phyloP scores from a whole-genome alignment of 2,329 filamentous ascomycete species.

The Mycosphaerelloides madeirae region DNA sequence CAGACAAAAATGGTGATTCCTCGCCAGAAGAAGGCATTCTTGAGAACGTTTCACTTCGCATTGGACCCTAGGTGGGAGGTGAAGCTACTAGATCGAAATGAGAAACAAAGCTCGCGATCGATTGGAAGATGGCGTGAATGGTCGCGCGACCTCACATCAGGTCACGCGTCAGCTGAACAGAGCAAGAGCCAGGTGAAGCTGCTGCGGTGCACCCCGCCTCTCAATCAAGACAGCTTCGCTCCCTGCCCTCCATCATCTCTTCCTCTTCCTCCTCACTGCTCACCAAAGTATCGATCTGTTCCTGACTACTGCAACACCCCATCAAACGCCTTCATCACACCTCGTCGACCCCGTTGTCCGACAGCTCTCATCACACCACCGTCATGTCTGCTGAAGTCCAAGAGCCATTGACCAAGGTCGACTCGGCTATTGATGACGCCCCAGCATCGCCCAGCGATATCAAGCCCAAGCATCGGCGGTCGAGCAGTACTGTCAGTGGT shows the following conservation, averaged over 20 bases:
- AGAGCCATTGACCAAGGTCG: constrained; percentile 70
- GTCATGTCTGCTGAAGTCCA: constrained; percentile 50
- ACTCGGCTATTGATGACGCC: constrained; percentile 76
- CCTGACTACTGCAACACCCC: background rate
- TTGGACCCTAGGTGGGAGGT: too few species aligned
- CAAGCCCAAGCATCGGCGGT: constrained; percentile 61
- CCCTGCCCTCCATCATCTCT: background rate
- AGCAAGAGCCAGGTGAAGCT: background rate
- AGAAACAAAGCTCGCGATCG: background rate
- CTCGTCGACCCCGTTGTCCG: background rate
- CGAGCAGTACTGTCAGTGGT: constrained; percentile 67
- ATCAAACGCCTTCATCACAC: too few species aligned
- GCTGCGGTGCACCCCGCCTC: too few species aligned
- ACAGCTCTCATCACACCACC: constrained; percentile 9
- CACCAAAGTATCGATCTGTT: constrained; percentile 1
- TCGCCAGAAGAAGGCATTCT: too few species aligned
- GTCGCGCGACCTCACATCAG: background rate
- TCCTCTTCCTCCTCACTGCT: constrained; percentile 2
- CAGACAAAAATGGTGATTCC: too few species aligned
- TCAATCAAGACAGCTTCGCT: too few species aligned
- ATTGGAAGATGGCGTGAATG: background rate
- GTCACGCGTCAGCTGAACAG: background rate
- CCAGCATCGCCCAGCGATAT: constrained; percentile 65
- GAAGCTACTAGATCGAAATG: too few species aligned
- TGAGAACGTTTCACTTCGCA: too few species aligned